These are phyloP conservation scores for Talaromyces rugulosus DNA, from an alignment of 2,329 filamentous ascomycete genomes.

Conservation along the genomic window DNA sequence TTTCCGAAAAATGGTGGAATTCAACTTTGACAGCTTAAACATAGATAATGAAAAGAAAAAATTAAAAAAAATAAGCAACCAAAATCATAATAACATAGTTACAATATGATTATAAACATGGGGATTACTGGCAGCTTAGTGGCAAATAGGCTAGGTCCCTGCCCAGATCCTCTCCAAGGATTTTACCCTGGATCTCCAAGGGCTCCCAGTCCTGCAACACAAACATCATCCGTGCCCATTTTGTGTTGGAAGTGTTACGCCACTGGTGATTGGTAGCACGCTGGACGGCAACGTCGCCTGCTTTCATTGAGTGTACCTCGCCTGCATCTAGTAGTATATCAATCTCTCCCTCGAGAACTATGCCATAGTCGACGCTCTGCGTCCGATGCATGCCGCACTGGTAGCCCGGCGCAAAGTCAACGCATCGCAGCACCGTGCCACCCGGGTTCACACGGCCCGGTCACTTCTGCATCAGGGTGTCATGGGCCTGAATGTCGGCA, in stretches of 20 bases:
- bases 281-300: conserved; percentile 55
- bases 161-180: too few species aligned
- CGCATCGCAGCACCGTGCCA: conserved; percentile 44
- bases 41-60: too few species aligned
- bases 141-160: too few species aligned
- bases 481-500: neutral
- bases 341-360: conserved; percentile 52
- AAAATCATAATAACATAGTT: too few species aligned
- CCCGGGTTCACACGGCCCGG: conserved; percentile 35
- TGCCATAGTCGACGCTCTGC: conserved; percentile 52
- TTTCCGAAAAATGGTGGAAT: too few species aligned
- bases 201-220: conserved; percentile 1
- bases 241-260: conserved; percentile 45
- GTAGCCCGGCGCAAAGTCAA: conserved; percentile 46
- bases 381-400: conserved; percentile 50
- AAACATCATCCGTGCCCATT: conserved; percentile 47
- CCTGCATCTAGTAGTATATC: conserved; percentile 53
- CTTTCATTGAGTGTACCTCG: conserved; percentile 41
- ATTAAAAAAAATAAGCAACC: too few species aligned
- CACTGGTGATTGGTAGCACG: conserved; percentile 54
- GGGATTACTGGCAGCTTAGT: too few species aligned
- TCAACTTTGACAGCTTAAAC: too few species aligned
- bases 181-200: too few species aligned
- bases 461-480: neutral
- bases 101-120: too few species aligned